Percentiles rank a stretch among this genome's conserved stretches.
Evolutionary conservation across 768 basidiomycete genomes (phyloP).

Genomic region (Naganishia vaughanmartiniae): DNA sequence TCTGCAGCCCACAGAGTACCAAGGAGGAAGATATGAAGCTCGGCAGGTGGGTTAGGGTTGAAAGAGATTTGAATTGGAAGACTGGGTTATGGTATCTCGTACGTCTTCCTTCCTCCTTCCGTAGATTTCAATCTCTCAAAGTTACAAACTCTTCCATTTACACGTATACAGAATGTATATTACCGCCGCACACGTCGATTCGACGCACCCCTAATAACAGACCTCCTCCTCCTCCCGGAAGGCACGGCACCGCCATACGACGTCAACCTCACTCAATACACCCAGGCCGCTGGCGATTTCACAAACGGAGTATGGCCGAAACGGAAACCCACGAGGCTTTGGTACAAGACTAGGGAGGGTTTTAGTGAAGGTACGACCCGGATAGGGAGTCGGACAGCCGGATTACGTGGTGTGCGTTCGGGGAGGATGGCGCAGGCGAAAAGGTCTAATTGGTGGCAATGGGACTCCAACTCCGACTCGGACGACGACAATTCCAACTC

Average conservation of each 20-base stretch:
- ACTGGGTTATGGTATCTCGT: slow-evolving; percentile 64
- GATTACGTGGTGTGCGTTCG: slow-evolving; percentile 20
- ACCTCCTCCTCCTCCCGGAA: slow-evolving; percentile 65
- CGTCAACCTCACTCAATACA: slow-evolving; percentile 60
- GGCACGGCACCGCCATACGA: slow-evolving; percentile 57
- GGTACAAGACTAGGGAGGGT: slow-evolving; percentile 67
- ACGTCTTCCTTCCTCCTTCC: slow-evolving; percentile 46
- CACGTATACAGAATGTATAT: slow-evolving; percentile 61
- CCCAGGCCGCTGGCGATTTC: slow-evolving; percentile 63
- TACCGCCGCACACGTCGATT: slow-evolving; percentile 81
- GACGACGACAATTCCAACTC: background rate
- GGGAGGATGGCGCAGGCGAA: background rate
- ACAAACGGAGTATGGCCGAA: slow-evolving; percentile 62
- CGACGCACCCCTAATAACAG: slow-evolving; percentile 74
- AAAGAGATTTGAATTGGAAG: slow-evolving; percentile 70
- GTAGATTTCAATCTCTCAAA: too few relatives aligned
- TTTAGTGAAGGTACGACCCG: slow-evolving; percentile 32
- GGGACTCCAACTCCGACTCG: slow-evolving; percentile 18
- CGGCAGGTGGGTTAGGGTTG: slow-evolving; percentile 83
- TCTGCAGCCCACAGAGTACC: slow-evolving; percentile 70
- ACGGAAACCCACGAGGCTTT: slow-evolving; percentile 64
- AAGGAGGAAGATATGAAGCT: slow-evolving; percentile 65
- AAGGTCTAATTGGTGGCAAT: slow-evolving; percentile 7
- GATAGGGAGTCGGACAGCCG: too few relatives aligned
- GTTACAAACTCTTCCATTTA: background rate